Evolutionary conservation across 2,329 filamentous ascomycete species (phyloP), one percentile per base, ranked within the genome.

Genomic region (Plenodomus biglobosus): DNA sequence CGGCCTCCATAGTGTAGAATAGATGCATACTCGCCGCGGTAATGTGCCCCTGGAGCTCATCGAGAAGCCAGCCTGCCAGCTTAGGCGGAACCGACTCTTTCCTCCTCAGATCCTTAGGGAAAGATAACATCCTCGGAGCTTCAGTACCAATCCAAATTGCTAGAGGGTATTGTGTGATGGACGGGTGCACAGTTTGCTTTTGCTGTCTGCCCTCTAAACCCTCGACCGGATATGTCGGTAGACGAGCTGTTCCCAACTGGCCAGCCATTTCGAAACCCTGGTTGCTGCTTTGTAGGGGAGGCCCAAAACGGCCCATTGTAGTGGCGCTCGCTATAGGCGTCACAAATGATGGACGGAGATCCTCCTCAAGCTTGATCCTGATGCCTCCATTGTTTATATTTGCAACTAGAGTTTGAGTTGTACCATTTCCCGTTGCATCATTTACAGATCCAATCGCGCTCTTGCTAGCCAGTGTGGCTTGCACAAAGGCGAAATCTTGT

Each of bases 1-100:
- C 55, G 3, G 46, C 30, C 10, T 16, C 27, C 50, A 59, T 53
- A 3, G 18, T 13, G 17, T 45, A 30, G 38, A 48, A 57, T 3
- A 21, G 17, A 17, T 30, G 17, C 16, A 19, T 10, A 10, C 40
- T 42, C 4, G n/a, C 16, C 2, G 16, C 15, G 1, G 13, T 40
- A 17, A 58, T 42, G 17, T 46, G 40, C 15, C 46, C 50, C 2
- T 34, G 40, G 7, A 53, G 42, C 20, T 50, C 42, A 4, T n/a
- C 18, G 1, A 18, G 13, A n/a, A 59, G 43, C 16, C 41, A 51
- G 5, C 21, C 19, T 15, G 38, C 46, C 2, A 51, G 35, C 3
- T 36, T 27, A 4, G 22, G 19, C 18, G 53, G 53, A 21, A 56
- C 40, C 3, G 46, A 2, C 2, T 11, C 11, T 7, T 17, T 8